phyloP scores from a whole-genome alignment of 2,329 filamentous ascomycete genomes.

The Phialemonium atrogriseum region DNA sequence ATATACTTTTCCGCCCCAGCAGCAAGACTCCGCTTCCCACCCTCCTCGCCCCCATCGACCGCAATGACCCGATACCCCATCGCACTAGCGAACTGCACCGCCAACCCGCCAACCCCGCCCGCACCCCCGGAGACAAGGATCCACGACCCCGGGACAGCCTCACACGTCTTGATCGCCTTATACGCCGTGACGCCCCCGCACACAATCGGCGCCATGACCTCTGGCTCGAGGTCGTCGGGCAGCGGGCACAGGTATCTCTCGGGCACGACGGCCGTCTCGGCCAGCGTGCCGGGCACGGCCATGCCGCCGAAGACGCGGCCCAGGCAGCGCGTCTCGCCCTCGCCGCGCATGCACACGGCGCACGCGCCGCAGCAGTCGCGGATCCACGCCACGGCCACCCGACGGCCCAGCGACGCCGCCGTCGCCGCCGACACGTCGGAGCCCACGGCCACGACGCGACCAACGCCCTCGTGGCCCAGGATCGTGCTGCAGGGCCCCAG shows the following conservation, averaged over 20 bases:
- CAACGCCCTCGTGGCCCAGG: slow-evolving; percentile 37
- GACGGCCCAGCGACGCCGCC: slow-evolving; percentile 20
- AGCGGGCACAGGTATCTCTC: slow-evolving; percentile 23
- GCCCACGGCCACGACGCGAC: slow-evolving; percentile 27
- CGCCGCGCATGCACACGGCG: slow-evolving; percentile 15
- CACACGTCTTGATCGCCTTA: slow-evolving; percentile 27
- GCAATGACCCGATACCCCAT: slow-evolving; percentile 33
- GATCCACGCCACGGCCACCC: slow-evolving; percentile 30
- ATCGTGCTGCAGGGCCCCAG: slow-evolving; percentile 23
- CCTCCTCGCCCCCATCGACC: slow-evolving; percentile 24
- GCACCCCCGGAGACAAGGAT: slow-evolving; percentile 28
- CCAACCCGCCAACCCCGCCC: slow-evolving; percentile 30
- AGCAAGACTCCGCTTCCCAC: slow-evolving; percentile 18
- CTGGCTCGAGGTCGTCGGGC: slow-evolving; percentile 23
- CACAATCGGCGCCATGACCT: slow-evolving; percentile 29
- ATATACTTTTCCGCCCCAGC: slow-evolving; percentile 29
- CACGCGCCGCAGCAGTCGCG: slow-evolving; percentile 28
- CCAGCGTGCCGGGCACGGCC: slow-evolving; percentile 28
- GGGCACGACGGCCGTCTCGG: slow-evolving; percentile 27
- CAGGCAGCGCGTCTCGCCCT: slow-evolving; percentile 27
- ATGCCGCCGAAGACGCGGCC: slow-evolving; percentile 23
- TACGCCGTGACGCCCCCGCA: slow-evolving; percentile 36
- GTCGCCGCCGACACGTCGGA: slow-evolving; percentile 18
- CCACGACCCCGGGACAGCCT: slow-evolving; percentile 23
- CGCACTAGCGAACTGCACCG: slow-evolving; percentile 27